Evolutionary conservation across 2,329 filamentous ascomycete species (phyloP).

Genomic region (Aspergillus nomiae): DNA sequence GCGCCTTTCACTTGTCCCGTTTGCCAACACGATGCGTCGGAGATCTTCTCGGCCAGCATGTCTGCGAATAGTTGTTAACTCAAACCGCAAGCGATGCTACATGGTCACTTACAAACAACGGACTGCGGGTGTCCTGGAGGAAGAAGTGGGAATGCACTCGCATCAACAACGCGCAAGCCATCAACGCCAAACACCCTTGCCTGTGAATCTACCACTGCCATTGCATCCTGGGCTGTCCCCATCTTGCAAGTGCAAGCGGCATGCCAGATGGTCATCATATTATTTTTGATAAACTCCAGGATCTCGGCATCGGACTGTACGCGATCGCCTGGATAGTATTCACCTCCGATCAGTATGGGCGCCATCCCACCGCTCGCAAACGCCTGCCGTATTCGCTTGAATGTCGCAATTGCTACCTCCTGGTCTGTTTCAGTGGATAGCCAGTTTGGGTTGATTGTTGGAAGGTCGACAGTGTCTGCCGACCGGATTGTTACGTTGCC

Average conservation of each 20-base stretch:
- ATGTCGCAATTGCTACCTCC: constrained; percentile 45
- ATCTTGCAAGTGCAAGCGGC: constrained; percentile 40
- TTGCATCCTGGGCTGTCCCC: constrained; percentile 31
- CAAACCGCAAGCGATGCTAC: not conserved
- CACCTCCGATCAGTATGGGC: constrained; percentile 32
- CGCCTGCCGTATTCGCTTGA: constrained; percentile 45
- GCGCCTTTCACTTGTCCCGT: not conserved
- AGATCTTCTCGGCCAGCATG: constrained; percentile 44
- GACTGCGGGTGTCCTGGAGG: constrained; percentile 43
- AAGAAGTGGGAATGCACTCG: constrained; percentile 35
- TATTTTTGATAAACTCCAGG: constrained; percentile 28
- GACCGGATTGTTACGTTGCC: constrained; percentile 49
- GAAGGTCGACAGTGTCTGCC: constrained; percentile 34
- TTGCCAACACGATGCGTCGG: constrained; percentile 19
- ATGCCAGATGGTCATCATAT: constrained; percentile 36
- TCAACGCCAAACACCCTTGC: constrained; percentile 32
- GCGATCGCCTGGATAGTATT: constrained; percentile 38
- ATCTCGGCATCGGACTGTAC: constrained; percentile 46
- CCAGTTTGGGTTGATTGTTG: constrained; percentile 51
- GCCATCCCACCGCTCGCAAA: constrained; percentile 28
- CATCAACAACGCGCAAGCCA: constrained; percentile 38
- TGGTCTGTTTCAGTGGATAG: constrained; percentile 44
- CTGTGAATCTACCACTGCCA: constrained; percentile 36
- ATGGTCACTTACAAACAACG: constrained; percentile 33
- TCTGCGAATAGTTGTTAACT: constrained; percentile 17